Percentiles rank a stretch among this genome's conserved stretches.
phyloP scores from a whole-genome alignment of 257 asterid genomes.

The Buddleja alternifolia region DNA sequence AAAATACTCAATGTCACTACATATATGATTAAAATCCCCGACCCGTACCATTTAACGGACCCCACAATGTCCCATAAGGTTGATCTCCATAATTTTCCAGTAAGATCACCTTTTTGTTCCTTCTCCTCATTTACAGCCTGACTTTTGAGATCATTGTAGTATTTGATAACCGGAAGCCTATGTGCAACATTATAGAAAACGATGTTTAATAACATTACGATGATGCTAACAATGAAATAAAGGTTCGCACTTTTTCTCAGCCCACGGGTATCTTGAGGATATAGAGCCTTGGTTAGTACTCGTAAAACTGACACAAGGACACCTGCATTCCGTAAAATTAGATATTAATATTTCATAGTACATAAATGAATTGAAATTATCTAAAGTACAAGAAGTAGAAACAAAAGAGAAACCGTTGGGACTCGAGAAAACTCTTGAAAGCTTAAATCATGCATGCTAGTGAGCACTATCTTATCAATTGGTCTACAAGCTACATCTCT shows the following conservation, averaged over 20 bases:
- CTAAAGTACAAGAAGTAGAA: background rate
- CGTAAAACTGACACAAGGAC: conserved; percentile 82
- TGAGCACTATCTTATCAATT: background rate
- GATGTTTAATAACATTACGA: conserved; percentile 68
- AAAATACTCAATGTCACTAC: conserved; percentile 84
- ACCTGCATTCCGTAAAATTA: conserved; percentile 52
- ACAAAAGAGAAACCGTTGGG: background rate
- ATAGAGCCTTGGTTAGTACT: conserved; percentile 74
- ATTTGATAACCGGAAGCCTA: conserved; percentile 78
- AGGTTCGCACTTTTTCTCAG: conserved; percentile 89
- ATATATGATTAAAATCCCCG: conserved; percentile 55
- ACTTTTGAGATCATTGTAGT: conserved; percentile 65
- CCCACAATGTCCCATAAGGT: conserved; percentile 75
- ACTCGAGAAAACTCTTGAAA: conserved; percentile 6
- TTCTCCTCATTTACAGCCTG: conserved; percentile 69
- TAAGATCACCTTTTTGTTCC: conserved; percentile 67
- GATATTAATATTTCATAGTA: conserved; percentile 12
- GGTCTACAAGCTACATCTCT: conserved; percentile 1
- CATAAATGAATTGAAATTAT: background rate
- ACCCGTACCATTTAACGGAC: conserved; percentile 84
- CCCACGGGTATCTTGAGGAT: conserved; percentile 81
- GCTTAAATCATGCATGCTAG: conserved; percentile 4
- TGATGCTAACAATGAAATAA: conserved; percentile 77
- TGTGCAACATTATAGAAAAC: conserved; percentile 73
- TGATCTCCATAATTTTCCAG: conserved; percentile 66